Percentiles rank a stretch among this genome's conserved stretches.
phyloP scores from a whole-genome alignment of 345 rosid species.

The Dovyalis caffra region DNA sequence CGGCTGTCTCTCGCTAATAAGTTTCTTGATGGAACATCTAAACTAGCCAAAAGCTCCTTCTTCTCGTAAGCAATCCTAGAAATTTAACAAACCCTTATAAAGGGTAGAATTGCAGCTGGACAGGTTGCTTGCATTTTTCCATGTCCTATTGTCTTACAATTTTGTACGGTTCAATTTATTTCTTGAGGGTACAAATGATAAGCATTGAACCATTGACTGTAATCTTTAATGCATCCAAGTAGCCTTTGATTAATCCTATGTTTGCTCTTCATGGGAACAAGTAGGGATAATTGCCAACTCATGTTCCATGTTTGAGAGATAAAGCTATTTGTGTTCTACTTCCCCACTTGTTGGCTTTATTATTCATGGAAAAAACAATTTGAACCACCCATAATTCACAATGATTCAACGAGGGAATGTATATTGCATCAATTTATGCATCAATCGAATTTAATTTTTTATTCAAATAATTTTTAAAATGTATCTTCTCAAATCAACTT shows the following conservation, averaged over 20 bases:
- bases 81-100: neutral
- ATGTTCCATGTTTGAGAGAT: neutral
- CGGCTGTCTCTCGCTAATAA: neutral
- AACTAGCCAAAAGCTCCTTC: constrained; percentile 13
- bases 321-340: neutral
- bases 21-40: constrained; percentile 8
- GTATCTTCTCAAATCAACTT: too few species aligned
- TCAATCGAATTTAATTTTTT: too few species aligned
- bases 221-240: neutral
- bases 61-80: neutral
- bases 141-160: neutral
- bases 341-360: too few species aligned
- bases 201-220: neutral
- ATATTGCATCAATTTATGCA: too few species aligned
- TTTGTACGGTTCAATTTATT: neutral
- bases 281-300: neutral
- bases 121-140: constrained; percentile 7
- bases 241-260: neutral
- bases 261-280: neutral
- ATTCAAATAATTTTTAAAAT: too few species aligned
- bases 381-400: neutral
- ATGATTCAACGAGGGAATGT: neutral
- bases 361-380: too few species aligned
- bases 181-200: neutral
- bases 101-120: neutral